phyloP scores from a whole-genome alignment of 2,329 filamentous ascomycete species.

The Cercospora canescens region DNA sequence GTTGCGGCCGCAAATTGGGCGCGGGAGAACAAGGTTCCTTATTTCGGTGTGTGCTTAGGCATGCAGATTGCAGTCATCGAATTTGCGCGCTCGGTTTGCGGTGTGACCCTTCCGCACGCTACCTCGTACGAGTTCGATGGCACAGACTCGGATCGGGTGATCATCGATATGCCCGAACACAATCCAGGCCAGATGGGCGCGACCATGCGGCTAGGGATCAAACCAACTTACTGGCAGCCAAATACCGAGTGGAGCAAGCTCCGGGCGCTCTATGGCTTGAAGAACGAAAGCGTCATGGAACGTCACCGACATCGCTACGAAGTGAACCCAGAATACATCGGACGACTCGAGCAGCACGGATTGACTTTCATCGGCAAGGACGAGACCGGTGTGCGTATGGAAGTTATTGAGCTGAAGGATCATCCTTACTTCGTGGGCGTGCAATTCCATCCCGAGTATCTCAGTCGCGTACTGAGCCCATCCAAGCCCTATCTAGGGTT shows the following conservation, averaged over 20 bases:
- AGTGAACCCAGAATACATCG: slow-evolving; percentile 78
- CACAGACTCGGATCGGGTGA: slow-evolving; percentile 65
- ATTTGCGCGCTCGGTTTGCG: slow-evolving; percentile 74
- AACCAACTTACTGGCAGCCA: slow-evolving; percentile 72
- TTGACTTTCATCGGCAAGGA: slow-evolving; percentile 79
- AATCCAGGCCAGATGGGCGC: slow-evolving; percentile 75
- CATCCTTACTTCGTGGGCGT: slow-evolving; percentile 85
- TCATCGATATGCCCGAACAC: slow-evolving; percentile 93
- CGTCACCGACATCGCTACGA: slow-evolving; percentile 89
- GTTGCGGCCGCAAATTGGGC: slow-evolving; percentile 84
- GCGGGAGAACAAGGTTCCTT: slow-evolving; percentile 76
- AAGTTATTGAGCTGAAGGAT: slow-evolving; percentile 77
- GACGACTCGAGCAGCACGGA: slow-evolving; percentile 66
- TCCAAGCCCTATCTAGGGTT: slow-evolving; percentile 80
- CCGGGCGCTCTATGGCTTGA: slow-evolving; percentile 67
- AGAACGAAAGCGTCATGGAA: slow-evolving; percentile 56
- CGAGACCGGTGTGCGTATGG: slow-evolving; percentile 75
- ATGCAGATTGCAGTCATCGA: slow-evolving; percentile 95
- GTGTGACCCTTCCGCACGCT: slow-evolving; percentile 54
- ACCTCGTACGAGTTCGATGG: slow-evolving; percentile 59
- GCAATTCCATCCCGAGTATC: slow-evolving; percentile 88
- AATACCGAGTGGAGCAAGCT: slow-evolving; percentile 77
- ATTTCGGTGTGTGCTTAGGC: slow-evolving; percentile 85
- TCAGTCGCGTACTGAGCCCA: slow-evolving; percentile 71
- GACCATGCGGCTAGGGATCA: slow-evolving; percentile 81